These are phyloP conservation scores for Elongisporangium prolatum DNA, from an alignment of 352 stramenopile genomes.

Conservation along the genomic window DNA sequence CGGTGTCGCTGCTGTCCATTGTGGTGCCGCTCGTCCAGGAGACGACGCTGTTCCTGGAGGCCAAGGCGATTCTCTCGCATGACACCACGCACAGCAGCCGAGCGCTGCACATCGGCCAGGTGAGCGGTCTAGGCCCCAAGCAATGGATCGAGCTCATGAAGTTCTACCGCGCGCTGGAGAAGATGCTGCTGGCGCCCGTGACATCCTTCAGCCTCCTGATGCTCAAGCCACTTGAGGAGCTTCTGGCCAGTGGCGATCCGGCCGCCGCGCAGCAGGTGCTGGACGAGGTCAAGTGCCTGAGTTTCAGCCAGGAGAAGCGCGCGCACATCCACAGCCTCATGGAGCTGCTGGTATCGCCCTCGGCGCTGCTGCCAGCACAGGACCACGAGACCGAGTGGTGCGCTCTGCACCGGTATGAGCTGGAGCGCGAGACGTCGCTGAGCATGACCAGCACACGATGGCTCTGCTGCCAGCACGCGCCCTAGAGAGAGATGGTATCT, in stretches of 20 bases:
- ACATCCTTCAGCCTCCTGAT: conserved; percentile 51
- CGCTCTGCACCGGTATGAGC: conserved; percentile 29
- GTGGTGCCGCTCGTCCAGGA: conserved; percentile 61
- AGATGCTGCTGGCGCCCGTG: conserved; percentile 38
- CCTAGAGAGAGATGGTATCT: not conserved
- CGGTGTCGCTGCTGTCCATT: conserved; percentile 45
- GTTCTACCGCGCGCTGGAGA: conserved; percentile 57
- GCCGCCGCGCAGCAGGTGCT: conserved; percentile 37
- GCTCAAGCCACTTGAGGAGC: conserved; percentile 45
- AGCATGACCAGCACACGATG: conserved; percentile 27
- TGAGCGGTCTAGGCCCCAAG: conserved; percentile 32
- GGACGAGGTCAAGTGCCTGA: conserved; percentile 42
- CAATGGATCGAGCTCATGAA: conserved; percentile 49
- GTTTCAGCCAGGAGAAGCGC: conserved; percentile 59
- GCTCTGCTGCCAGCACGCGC: conserved; percentile 32
- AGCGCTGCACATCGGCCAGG: conserved; percentile 21
- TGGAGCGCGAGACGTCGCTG: conserved; percentile 12
- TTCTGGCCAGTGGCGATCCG: conserved; percentile 30
- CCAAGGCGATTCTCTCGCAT: conserved; percentile 34
- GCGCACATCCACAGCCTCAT: conserved; percentile 55
- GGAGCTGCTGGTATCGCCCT: conserved; percentile 27
- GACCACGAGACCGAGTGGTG: conserved; percentile 24
- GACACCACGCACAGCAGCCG: conserved; percentile 5
- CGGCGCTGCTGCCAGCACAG: not conserved
- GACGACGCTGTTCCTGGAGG: conserved; percentile 55